These are phyloP conservation scores for Telopea speciosissima DNA, from an alignment of 177 flowering plant genomes.

Conservation along the genomic window DNA sequence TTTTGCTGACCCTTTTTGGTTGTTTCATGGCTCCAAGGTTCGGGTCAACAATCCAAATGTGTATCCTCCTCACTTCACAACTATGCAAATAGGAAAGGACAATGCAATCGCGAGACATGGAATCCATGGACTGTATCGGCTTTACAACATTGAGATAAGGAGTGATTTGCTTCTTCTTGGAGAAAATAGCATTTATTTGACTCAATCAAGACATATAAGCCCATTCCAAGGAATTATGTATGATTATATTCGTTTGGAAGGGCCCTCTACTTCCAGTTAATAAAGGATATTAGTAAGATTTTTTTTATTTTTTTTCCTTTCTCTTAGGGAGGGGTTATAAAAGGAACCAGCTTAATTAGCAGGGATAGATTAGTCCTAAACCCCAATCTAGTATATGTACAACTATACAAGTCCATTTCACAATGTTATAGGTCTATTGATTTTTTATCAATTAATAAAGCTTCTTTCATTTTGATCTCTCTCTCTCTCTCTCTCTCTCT, in stretches of 20 bases:
- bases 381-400: too few species aligned
- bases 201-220: conserved; percentile 31
- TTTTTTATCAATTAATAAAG: too few species aligned
- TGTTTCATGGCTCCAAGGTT: conserved; percentile 25
- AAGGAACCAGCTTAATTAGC: too few species aligned
- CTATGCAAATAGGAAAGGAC: conserved; percentile 48
- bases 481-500: too few species aligned
- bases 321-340: too few species aligned
- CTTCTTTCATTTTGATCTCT: too few species aligned
- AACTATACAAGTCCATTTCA: too few species aligned
- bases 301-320: too few species aligned
- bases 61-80: conserved; percentile 31
- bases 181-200: conserved; percentile 46
- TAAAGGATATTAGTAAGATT: too few species aligned
- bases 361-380: too few species aligned
- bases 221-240: conserved; percentile 56
- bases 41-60: conserved; percentile 36
- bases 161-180: conserved; percentile 29
- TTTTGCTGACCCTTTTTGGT: not conserved
- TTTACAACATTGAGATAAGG: conserved; percentile 32
- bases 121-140: conserved; percentile 60
- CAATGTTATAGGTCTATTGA: too few species aligned
- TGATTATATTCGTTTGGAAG: conserved; percentile 76
- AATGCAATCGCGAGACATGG: conserved; percentile 78
- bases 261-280: conserved; percentile 22